Conservation (phyloP, 768 basidiomycete genomes). For the Leccinum incarnatum region DNA sequence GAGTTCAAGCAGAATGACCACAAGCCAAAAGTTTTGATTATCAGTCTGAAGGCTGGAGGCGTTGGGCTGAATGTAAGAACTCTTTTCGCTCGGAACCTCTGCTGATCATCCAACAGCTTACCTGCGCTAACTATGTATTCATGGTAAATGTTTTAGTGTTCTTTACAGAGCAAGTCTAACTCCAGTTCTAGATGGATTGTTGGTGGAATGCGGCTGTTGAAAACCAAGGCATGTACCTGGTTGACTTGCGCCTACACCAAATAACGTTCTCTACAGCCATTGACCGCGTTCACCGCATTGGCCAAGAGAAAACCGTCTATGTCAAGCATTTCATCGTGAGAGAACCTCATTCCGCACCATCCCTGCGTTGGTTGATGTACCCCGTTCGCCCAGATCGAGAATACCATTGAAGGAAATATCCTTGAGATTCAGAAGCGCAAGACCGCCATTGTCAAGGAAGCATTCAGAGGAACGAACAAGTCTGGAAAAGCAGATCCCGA, state of each 20-base stretch:
- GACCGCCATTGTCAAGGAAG: slow-evolving; percentile 82
- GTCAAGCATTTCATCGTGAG: slow-evolving; percentile 83
- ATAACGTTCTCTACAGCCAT: slow-evolving; percentile 52
- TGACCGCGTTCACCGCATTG: slow-evolving; percentile 83
- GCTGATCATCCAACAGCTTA: slow-evolving; percentile 45
- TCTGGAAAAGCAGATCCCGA: slow-evolving; percentile 55
- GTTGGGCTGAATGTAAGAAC: slow-evolving; percentile 78
- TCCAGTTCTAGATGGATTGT: slow-evolving; percentile 70
- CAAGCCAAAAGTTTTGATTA: slow-evolving; percentile 71
- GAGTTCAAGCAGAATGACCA: slow-evolving; percentile 71
- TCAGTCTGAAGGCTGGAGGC: slow-evolving; percentile 88
- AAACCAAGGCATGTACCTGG: slow-evolving; percentile 57
- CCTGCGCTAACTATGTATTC: slow-evolving; percentile 80
- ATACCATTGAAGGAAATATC: slow-evolving; percentile 80
- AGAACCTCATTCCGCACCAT: not conserved
- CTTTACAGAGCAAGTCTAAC: not conserved
- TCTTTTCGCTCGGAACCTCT: not conserved
- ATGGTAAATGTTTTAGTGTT: slow-evolving; percentile 52
- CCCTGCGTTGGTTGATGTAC: not conserved
- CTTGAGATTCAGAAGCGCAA: slow-evolving; percentile 82
- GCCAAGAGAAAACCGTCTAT: slow-evolving; percentile 77
- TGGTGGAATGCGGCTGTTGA: slow-evolving; percentile 90
- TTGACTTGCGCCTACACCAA: not conserved
- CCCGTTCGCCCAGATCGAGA: slow-evolving; percentile 45
- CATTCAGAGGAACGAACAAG: slow-evolving; percentile 59